phyloP scores from a whole-genome alignment of 208 protist genomes.

The Lotmaria passim region DNA sequence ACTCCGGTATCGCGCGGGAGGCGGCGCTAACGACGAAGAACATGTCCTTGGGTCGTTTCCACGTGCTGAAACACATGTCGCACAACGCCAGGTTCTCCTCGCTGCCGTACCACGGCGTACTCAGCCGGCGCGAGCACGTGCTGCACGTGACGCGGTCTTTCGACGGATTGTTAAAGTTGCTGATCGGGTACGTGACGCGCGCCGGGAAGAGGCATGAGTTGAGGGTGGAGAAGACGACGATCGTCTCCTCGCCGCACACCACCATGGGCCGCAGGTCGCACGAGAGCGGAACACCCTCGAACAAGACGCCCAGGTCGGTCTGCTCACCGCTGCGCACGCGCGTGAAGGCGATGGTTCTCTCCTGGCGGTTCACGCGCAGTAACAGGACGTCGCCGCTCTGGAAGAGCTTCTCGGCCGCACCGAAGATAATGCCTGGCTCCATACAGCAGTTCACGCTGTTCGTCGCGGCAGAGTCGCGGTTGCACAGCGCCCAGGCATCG shows the following conservation, averaged over 20 bases:
- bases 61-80: conserved; percentile 78
- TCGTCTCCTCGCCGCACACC: conserved; percentile 63
- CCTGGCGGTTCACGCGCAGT: conserved; percentile 63
- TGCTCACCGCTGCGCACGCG: conserved; percentile 62
- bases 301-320: conserved; percentile 83
- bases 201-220: conserved; percentile 73
- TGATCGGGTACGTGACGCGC: conserved; percentile 67
- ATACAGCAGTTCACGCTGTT: conserved; percentile 90
- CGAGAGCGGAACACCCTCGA: conserved; percentile 63
- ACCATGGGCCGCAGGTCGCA: conserved; percentile 69
- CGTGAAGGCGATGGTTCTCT: conserved; percentile 74
- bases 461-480: conserved; percentile 60
- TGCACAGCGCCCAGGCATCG: conserved; percentile 87
- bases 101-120: conserved; percentile 68
- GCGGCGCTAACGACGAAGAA: conserved; percentile 53
- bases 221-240: conserved; percentile 84
- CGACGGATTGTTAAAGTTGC: conserved; percentile 49
- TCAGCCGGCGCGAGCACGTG: conserved; percentile 33
- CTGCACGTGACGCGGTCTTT: conserved; percentile 28
- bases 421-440: conserved; percentile 82
- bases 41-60: conserved; percentile 75
- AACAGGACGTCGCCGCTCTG: conserved; percentile 71
- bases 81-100: conserved; percentile 73
- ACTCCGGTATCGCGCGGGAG: conserved; percentile 46
- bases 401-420: conserved; percentile 68